Evolutionary conservation across 2,329 filamentous ascomycete genomes (phyloP).

Genomic region (Stagonosporopsis vannaccii): DNA sequence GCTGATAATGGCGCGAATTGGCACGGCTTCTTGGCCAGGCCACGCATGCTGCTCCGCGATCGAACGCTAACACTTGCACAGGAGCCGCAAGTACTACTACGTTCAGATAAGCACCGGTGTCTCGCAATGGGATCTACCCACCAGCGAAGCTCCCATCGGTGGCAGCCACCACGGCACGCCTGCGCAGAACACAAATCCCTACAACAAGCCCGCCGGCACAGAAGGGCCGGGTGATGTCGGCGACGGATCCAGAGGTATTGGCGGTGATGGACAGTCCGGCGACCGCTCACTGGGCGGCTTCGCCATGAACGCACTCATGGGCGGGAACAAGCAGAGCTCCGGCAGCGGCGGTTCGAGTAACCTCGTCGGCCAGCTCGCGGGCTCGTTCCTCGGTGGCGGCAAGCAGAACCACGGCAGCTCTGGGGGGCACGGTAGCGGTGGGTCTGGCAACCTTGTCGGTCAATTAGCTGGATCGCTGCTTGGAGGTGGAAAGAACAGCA

Average conservation of each 20-base stretch:
- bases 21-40: conserved; percentile 22
- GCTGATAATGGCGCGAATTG: neutral
- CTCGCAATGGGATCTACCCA: conserved; percentile 78
- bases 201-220: conserved; percentile 59
- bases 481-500: conserved; percentile 46
- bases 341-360: conserved; percentile 45
- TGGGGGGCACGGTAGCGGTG: conserved; percentile 40
- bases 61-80: conserved; percentile 33
- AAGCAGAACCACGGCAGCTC: conserved; percentile 45
- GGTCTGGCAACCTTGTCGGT: conserved; percentile 55
- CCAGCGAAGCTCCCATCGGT: conserved; percentile 67
- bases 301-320: conserved; percentile 65
- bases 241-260: conserved; percentile 58
- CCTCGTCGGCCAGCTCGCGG: conserved; percentile 64
- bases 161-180: conserved; percentile 59
- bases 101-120: conserved; percentile 75
- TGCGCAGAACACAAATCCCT: conserved; percentile 64
- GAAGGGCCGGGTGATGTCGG: conserved; percentile 35
- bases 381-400: conserved; percentile 49
- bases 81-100: conserved; percentile 54
- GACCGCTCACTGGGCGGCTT: conserved; percentile 67
- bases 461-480: conserved; percentile 62
- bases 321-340: conserved; percentile 43
- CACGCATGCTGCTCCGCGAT: conserved; percentile 24
- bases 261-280: conserved; percentile 58